Conservation (phyloP, 768 basidiomycete genomes). For the Harrya chromipes region DNA sequence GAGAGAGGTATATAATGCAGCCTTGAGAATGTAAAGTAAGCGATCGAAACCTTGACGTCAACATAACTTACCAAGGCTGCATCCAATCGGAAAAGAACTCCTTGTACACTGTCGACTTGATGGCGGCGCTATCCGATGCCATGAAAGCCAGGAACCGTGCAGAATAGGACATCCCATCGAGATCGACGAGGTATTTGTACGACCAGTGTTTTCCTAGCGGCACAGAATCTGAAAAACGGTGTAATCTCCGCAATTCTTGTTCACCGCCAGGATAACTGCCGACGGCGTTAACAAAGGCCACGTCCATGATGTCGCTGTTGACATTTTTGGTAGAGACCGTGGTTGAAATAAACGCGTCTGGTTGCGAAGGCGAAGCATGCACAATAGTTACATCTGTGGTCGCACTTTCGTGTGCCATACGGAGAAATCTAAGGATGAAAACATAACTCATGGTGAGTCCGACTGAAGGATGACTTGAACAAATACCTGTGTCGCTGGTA, state of each 20-base stretch:
- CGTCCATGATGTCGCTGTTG: conserved; percentile 83
- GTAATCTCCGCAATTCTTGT: conserved; percentile 54
- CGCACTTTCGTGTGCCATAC: conserved; percentile 60
- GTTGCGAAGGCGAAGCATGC: conserved; percentile 63
- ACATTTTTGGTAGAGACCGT: conserved; percentile 56
- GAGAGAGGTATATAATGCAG: conserved; percentile 94
- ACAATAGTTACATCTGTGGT: conserved; percentile 57
- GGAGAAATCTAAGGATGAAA: conserved; percentile 52
- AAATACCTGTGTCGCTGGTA: conserved; percentile 84
- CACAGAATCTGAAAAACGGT: conserved; percentile 72
- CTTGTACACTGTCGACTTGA: conserved; percentile 89
- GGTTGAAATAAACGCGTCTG: conserved; percentile 57
- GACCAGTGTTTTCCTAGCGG: conserved; percentile 86
- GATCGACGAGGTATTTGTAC: conserved; percentile 88
- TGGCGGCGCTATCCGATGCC: conserved; percentile 82
- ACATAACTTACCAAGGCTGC: conserved; percentile 68
- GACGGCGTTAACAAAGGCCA: conserved; percentile 78
- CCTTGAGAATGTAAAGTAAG: conserved; percentile 42
- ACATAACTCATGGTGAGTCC: neutral
- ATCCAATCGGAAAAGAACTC: conserved; percentile 93
- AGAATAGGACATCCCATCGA: conserved; percentile 96
- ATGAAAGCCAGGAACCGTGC: conserved; percentile 84
- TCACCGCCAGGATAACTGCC: conserved; percentile 78
- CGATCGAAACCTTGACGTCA: neutral
- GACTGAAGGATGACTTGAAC: conserved; percentile 3